phyloP scores from a whole-genome alignment of 2,329 filamentous ascomycete species.

The Neonectria punicea region DNA sequence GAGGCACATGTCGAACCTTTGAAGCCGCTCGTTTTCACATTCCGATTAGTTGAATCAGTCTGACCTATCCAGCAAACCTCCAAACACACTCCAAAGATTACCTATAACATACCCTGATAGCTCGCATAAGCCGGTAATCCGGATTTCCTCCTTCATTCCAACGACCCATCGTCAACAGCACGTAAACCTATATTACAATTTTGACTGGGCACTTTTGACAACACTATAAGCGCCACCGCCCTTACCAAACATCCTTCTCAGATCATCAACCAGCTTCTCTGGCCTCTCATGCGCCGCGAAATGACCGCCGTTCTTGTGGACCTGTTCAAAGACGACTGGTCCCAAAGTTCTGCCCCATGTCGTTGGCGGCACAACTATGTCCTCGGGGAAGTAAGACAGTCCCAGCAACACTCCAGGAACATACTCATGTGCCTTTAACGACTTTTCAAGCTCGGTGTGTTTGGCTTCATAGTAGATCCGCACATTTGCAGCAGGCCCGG shows the following conservation, averaged over 20 bases:
- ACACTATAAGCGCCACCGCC: conserved; percentile 56
- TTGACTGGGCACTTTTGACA: not conserved
- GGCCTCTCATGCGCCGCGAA: conserved; percentile 71
- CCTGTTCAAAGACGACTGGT: conserved; percentile 66
- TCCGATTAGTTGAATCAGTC: too few species aligned
- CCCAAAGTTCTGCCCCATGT: conserved; percentile 69
- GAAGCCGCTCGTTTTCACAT: too few species aligned
- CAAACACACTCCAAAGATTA: too few species aligned
- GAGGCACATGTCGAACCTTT: not conserved
- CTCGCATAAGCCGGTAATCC: too few species aligned
- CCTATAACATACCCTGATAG: too few species aligned
- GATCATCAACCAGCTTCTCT: conserved; percentile 61
- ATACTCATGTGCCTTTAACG: conserved; percentile 38
- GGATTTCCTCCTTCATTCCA: too few species aligned
- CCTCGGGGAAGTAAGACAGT: conserved; percentile 66
- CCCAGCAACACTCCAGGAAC: conserved; percentile 55
- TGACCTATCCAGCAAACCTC: too few species aligned
- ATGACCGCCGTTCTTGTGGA: conserved; percentile 65
- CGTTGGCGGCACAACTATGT: conserved; percentile 64
- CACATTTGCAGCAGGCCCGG: conserved; percentile 73
- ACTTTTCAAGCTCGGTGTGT: conserved; percentile 50
- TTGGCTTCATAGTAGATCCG: conserved; percentile 78
- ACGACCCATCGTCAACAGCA: too few species aligned
- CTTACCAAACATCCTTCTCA: conserved; percentile 68
- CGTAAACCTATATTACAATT: not conserved